Evolutionary conservation across 139 green algal species (phyloP), one percentile per base, ranked within the genome.

Genomic region (Ettlia oleoabundans): DNA sequence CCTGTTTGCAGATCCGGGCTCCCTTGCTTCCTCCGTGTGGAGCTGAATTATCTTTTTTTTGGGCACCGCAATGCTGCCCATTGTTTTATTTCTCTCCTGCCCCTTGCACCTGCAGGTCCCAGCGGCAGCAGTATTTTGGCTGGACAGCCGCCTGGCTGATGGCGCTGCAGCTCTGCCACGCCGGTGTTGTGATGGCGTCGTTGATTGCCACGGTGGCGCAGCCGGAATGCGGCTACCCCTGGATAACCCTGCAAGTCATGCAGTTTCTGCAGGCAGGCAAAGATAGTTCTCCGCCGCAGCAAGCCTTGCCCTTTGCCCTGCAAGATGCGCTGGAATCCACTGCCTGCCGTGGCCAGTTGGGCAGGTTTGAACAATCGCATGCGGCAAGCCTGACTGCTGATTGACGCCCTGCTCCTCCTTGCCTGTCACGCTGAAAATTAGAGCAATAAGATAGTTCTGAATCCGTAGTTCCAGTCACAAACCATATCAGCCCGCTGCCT

Each of bases 101-200:
- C 1, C 13, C 41, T 13, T 30, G 24, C 13, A 18, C 3, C 13
- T 43, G 43, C 70, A 77, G 70, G 70, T 62, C 42, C 10, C 24
- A 58, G 18, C 73, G 73, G 1, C 73, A 80, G 73, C 52, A 35
- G 2, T 80, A 69, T 37, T 80, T 80, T 64, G 53, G 30, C 3
- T 22, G 24, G 0, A 80, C 53, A 1, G 73, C 53, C 24, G 73
- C 24, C 24, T 33, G 38, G 4, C 35, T 80, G 53, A 33, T 69
- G 33, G 33, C 8, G 7, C 53, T 80, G 0, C 52, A 69, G 26
- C 38, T 15, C 3, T 9, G 24, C 35, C 68, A 80, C 53, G 8
- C 52, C 0, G 8, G 35, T 4, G 4, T 32, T 1, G 33, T 40
- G 5, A 19, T 68, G 53, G 73, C 53, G 13, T 40, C 73, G 2